Conservation (phyloP, 202 grass and related monocot species). For the Setaria italica region DNA sequence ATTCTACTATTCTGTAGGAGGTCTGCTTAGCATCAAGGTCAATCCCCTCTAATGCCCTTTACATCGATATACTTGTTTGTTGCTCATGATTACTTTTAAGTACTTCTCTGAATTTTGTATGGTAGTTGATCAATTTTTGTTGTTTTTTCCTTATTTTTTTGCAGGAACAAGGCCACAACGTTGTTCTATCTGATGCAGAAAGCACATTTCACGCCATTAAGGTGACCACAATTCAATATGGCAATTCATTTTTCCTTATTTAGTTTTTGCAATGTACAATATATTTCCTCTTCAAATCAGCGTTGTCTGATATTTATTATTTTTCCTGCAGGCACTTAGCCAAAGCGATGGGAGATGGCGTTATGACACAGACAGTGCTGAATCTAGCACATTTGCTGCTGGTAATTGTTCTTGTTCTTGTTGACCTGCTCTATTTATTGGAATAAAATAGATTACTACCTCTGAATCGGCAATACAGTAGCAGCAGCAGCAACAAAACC, state of each 20-base stretch:
- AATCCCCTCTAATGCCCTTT: not conserved
- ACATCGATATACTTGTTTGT: conserved; percentile 1
- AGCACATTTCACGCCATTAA: conserved; percentile 93
- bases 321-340: conserved; percentile 76
- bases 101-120: not conserved
- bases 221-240: conserved; percentile 46
- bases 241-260: conserved; percentile 4
- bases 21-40: conserved; percentile 82
- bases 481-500: not conserved
- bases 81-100: not conserved
- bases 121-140: not conserved
- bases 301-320: conserved; percentile 1
- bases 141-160: not conserved
- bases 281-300: not conserved
- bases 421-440: not conserved
- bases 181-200: conserved; percentile 68
- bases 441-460: not conserved
- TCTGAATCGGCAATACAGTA: not conserved
- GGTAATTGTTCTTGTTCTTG: conserved; percentile 57
- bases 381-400: conserved; percentile 92
- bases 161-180: conserved; percentile 70
- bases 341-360: conserved; percentile 96
- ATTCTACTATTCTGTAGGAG: conserved; percentile 78
- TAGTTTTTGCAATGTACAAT: conserved; percentile 11
- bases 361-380: conserved; percentile 88